These are phyloP conservation scores for Conticribra weissflogii DNA, from an alignment of 108 stramenopile genomes.

Conservation along the genomic window DNA sequence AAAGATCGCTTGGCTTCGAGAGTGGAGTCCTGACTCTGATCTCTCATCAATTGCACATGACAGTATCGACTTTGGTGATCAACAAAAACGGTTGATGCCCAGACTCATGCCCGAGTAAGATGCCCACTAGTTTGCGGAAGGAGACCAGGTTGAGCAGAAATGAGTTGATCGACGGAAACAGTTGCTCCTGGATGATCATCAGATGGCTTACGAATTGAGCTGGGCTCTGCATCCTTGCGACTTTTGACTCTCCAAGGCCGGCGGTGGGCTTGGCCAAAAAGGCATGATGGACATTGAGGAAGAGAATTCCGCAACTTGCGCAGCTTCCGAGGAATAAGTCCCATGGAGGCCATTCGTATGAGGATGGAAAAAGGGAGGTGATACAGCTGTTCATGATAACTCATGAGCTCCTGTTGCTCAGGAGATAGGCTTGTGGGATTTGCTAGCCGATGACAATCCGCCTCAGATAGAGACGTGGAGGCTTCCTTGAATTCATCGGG, in stretches of 20 bases:
- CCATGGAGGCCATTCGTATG: neutral
- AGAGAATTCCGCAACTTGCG: neutral
- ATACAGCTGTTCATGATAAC: neutral
- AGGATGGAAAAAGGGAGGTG: neutral
- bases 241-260: neutral
- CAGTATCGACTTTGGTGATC: constrained; percentile 39
- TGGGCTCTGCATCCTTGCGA: neutral
- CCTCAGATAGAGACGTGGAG: neutral
- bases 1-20: constrained; percentile 10
- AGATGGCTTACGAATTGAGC: neutral
- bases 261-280: neutral
- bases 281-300: neutral
- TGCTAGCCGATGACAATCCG: neutral
- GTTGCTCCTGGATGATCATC: neutral
- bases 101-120: constrained; percentile 35
- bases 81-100: constrained; percentile 53
- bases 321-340: neutral
- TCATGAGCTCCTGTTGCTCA: constrained; percentile 1
- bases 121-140: constrained; percentile 48
- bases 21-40: constrained; percentile 18
- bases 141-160: constrained; percentile 49
- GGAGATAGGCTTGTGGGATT: neutral
- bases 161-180: constrained; percentile 21
- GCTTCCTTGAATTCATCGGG: neutral
- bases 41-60: constrained; percentile 27